Conservation (phyloP, 2,329 filamentous ascomycete genomes). For the Cryphonectria japonica region DNA sequence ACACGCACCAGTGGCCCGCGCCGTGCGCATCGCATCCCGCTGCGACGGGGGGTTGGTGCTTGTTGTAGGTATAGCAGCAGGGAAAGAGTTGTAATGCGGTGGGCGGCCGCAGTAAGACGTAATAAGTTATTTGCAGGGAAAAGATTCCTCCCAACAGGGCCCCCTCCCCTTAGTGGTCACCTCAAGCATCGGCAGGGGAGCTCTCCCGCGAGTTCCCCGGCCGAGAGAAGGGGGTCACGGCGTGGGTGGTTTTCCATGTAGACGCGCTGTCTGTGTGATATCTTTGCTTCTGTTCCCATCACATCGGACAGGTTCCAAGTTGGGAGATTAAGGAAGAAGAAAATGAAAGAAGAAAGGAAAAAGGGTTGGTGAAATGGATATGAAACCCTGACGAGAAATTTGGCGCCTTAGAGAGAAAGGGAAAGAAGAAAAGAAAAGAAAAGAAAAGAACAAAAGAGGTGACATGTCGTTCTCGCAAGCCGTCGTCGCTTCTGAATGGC, state of each 20-base stretch:
- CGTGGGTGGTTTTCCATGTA: not conserved
- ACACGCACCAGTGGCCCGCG: slow-evolving; percentile 20
- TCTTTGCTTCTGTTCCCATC: not conserved
- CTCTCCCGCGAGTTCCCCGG: slow-evolving; percentile 7
- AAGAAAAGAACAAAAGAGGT: not conserved
- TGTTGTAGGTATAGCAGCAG: too few relatives aligned
- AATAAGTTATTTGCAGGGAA: slow-evolving; percentile 1
- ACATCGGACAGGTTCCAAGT: too few relatives aligned
- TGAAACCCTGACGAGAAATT: slow-evolving; percentile 20
- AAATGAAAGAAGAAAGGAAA: too few relatives aligned
- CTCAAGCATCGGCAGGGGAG: not conserved
- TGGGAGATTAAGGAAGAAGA: too few relatives aligned
- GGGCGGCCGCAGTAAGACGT: slow-evolving; percentile 4
- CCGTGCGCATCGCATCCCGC: slow-evolving; percentile 13
- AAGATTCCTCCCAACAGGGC: not conserved
- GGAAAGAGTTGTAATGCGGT: too few relatives aligned
- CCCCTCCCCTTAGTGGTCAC: not conserved
- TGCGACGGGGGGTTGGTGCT: slow-evolving; percentile 13
- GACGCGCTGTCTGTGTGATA: not conserved
- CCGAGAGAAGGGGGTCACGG: not conserved
- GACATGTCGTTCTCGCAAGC: slow-evolving; percentile 14
- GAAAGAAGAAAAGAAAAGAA: too few relatives aligned
- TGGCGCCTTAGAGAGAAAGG: not conserved
- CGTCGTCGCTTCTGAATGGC: too few relatives aligned
- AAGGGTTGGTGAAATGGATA: not conserved